Conservation (phyloP, 208 protist genomes). For the Crithidia sp. region DNA sequence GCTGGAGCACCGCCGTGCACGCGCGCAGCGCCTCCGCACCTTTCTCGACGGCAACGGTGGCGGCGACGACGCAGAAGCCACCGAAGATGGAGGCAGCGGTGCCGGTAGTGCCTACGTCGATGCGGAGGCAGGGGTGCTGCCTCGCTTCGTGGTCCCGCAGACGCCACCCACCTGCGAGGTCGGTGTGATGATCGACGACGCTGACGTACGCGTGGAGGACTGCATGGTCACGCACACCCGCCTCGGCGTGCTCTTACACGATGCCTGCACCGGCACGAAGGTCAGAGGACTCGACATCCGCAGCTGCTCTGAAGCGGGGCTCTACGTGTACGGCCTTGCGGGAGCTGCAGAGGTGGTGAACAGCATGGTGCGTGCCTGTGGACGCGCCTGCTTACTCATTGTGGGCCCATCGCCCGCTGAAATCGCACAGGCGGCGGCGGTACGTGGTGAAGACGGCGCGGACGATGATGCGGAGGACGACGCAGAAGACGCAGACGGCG, state of each 20-base stretch:
- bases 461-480: constrained; percentile 64
- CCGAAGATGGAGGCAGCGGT: constrained; percentile 2
- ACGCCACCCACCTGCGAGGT: constrained; percentile 45
- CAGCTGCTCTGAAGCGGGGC: constrained; percentile 57
- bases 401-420: constrained; percentile 49
- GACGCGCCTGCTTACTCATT: constrained; percentile 69
- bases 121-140: constrained; percentile 31
- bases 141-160: constrained; percentile 44
- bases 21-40: constrained; percentile 25
- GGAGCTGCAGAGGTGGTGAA: constrained; percentile 49
- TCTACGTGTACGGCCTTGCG: constrained; percentile 63
- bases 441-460: constrained; percentile 8
- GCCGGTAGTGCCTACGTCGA: constrained; percentile 10
- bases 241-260: constrained; percentile 62
- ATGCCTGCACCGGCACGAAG: constrained; percentile 47
- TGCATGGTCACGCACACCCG: constrained; percentile 65
- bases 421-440: constrained; percentile 32
- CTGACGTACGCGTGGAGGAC: constrained; percentile 64
- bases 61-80: constrained; percentile 11
- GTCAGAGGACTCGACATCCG: constrained; percentile 48
- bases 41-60: constrained; percentile 29
- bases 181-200: constrained; percentile 77
- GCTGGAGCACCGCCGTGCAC: constrained; percentile 32
- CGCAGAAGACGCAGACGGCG: constrained; percentile 7
- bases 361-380: constrained; percentile 50